Evolutionary conservation across 2,329 filamentous ascomycete genomes (phyloP).

Genomic region (Alternaria ethzedia): DNA sequence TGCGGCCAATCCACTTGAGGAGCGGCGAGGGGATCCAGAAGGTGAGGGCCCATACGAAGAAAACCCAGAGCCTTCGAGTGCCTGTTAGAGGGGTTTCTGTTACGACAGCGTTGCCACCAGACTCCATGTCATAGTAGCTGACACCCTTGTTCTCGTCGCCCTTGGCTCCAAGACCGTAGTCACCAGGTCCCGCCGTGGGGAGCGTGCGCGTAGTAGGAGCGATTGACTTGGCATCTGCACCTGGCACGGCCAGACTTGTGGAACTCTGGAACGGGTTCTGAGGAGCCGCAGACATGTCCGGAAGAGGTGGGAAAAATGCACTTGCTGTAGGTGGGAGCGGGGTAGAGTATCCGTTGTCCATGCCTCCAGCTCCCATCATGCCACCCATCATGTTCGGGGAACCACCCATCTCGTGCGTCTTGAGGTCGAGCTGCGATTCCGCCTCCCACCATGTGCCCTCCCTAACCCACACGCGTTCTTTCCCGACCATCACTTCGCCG

Average conservation of each 20-base stretch:
- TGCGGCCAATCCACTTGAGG: constrained; percentile 82
- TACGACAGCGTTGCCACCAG: constrained; percentile 77
- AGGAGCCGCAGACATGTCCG: constrained; percentile 68
- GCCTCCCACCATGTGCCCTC: constrained; percentile 98
- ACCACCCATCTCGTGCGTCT: constrained; percentile 62
- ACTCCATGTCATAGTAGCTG: constrained; percentile 76
- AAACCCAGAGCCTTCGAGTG: constrained; percentile 78
- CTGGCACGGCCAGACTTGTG: constrained; percentile 54
- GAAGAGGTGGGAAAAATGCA: constrained; percentile 71
- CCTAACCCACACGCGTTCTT: constrained; percentile 93
- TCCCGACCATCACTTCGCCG: constrained; percentile 89
- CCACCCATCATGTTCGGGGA: constrained; percentile 52
- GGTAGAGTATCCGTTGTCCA: constrained; percentile 77
- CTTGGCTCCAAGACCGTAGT: constrained; percentile 88
- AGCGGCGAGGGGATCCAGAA: constrained; percentile 93
- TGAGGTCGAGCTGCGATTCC: constrained; percentile 92
- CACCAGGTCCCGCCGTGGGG: constrained; percentile 63
- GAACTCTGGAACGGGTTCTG: constrained; percentile 70
- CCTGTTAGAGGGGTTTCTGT: constrained; percentile 70
- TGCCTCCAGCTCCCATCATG: constrained; percentile 62
- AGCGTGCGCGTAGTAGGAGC: constrained; percentile 69
- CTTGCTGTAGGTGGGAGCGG: constrained; percentile 57
- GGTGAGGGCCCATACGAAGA: constrained; percentile 81
- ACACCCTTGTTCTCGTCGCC: constrained; percentile 68
- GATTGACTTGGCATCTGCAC: constrained; percentile 50